A percentile compares a stretch with the other conserved stretches of the same genome.
phyloP scores from a whole-genome alignment of 2,329 filamentous ascomycete species.

The Mariannaea sp. region DNA sequence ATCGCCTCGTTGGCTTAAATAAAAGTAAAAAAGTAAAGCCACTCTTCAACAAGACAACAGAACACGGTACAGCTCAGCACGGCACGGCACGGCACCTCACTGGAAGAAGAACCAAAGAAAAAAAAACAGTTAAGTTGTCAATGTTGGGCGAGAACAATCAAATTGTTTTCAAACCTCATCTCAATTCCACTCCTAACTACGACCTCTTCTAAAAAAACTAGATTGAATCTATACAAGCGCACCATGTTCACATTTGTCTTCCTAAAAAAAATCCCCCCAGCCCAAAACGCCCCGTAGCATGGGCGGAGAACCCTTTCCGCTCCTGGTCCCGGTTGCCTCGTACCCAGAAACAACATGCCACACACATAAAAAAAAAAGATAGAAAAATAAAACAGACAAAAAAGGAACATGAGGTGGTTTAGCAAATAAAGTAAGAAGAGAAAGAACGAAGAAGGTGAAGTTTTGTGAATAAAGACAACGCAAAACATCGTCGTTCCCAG shows the following conservation, averaged over 20 bases:
- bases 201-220: slow-evolving; percentile 37
- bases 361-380: slow-evolving; percentile 31
- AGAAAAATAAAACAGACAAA: no score
- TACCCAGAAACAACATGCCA: slow-evolving; percentile 39
- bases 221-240: slow-evolving; percentile 40
- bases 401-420: neutral
- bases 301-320: slow-evolving; percentile 35
- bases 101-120: neutral
- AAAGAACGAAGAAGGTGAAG: slow-evolving; percentile 4
- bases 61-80: no score
- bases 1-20: no score
- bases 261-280: slow-evolving; percentile 36
- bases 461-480: slow-evolving; percentile 20
- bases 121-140: neutral
- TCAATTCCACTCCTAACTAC: slow-evolving; percentile 37
- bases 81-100: no score
- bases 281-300: slow-evolving; percentile 40
- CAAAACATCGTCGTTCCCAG: slow-evolving; percentile 30
- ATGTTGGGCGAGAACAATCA: neutral
- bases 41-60: no score
- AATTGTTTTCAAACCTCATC: slow-evolving; percentile 29
- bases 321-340: slow-evolving; percentile 35
- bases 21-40: no score
- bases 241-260: slow-evolving; percentile 40
- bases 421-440: neutral